Evolutionary conservation across 441 rosid species (phyloP), one percentile per base, ranked within the genome.

Genomic region (Francoa sonchifolia): DNA sequence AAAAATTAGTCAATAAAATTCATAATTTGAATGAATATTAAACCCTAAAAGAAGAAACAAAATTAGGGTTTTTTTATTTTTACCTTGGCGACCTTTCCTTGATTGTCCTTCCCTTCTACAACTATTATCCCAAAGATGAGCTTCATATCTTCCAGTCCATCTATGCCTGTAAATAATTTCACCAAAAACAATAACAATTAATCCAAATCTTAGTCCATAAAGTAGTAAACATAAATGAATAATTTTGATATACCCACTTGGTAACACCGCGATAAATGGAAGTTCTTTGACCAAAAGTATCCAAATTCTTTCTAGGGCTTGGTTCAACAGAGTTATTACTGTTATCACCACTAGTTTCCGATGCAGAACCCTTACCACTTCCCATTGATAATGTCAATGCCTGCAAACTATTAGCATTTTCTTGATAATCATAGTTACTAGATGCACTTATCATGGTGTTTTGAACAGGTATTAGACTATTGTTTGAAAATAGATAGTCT

Each of bases 101-200:
- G 99, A 90, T 54, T 90, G 99, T 3, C 99, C 99, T 74, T 82
- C 99, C 63, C 99, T 76, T 45, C 96, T 76, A 51, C 99, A 90
- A 48, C 96, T 90, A 66, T 90, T 90, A 47, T 90, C 99, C 99
- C 99, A 90, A 32, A 89, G 79, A 72, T 89, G 97, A 47, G 96
- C 96, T 71, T 88, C 97, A 39, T 88, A 88, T 58, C 97, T 56
- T 56, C 98, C 96, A 0, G 98, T 90, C 98, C 98, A 90, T 47
- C 98, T 62, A 74, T 90, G 98, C 66, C 98, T 90, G 16, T 16
- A 39, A 37, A 45, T 42, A 55, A 30, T 48, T 40, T 42, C 34
- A 18, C 46, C 16, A 48, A 22, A 41, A 13, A 14, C 29, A 15
- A 1, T 6, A 5, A 25, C n/a, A 6, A 13, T 13, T 34, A 18